Conservation (phyloP, 768 basidiomycete species). For the Sutorius australiensis region DNA sequence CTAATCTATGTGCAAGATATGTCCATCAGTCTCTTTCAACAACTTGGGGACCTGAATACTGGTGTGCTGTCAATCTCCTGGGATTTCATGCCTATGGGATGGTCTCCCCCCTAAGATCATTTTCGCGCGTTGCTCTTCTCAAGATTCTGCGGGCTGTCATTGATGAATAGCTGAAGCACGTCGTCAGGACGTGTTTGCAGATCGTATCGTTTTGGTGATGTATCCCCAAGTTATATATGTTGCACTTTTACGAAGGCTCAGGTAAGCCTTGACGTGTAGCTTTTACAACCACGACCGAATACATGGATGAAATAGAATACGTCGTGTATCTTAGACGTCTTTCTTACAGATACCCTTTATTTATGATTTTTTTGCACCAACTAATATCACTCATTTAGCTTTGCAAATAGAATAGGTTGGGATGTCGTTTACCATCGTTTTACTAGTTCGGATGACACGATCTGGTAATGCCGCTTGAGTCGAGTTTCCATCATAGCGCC, state of each 20-base stretch:
- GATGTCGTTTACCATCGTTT: not conserved
- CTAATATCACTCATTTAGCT: slow-evolving; percentile 3
- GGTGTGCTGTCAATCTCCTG: slow-evolving; percentile 57
- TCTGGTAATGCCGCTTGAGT: not conserved
- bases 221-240: slow-evolving; percentile 19
- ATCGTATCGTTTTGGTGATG: slow-evolving; percentile 15
- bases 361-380: not conserved
- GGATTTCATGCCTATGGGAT: slow-evolving; percentile 53
- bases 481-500: not conserved
- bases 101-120: slow-evolving; percentile 35
- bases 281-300: not conserved
- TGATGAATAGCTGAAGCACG: slow-evolving; percentile 8
- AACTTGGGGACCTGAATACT: slow-evolving; percentile 42
- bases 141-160: slow-evolving; percentile 6
- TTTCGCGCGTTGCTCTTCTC: not conserved
- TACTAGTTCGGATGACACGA: slow-evolving; percentile 4
- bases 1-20: slow-evolving; percentile 45
- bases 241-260: slow-evolving; percentile 15
- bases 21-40: slow-evolving; percentile 57
- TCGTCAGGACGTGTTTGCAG: slow-evolving; percentile 20
- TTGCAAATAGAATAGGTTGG: not conserved
- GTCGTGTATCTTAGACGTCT: slow-evolving; percentile 20
- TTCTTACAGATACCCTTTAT: slow-evolving; percentile 9
- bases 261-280: slow-evolving; percentile 20
- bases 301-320: slow-evolving; percentile 18